Conservation (phyloP, 257 asterid genomes). For the Hygrophila difformis region DNA sequence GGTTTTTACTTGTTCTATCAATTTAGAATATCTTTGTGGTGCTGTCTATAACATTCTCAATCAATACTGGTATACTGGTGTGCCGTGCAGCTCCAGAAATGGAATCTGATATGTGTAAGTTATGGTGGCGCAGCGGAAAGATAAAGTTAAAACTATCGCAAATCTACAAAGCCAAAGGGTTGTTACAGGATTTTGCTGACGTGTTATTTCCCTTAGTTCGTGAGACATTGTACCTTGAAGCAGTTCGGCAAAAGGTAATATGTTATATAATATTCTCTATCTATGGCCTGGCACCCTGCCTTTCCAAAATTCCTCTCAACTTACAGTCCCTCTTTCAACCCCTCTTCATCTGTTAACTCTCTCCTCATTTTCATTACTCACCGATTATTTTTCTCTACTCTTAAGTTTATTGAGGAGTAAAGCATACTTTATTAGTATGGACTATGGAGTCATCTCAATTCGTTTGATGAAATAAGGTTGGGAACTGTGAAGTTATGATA, state of each 20-base stretch:
- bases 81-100: slow-evolving; percentile 16
- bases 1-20: slow-evolving; percentile 21
- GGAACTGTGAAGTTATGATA: too few species aligned
- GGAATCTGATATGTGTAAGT: slow-evolving; percentile 24
- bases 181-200: slow-evolving; percentile 50
- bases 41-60: slow-evolving; percentile 13
- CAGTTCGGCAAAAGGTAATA: slow-evolving; percentile 47
- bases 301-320: too few species aligned
- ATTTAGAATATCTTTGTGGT: slow-evolving; percentile 10
- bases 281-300: too few species aligned
- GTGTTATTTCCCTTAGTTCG: slow-evolving; percentile 63
- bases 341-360: too few species aligned
- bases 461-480: too few species aligned
- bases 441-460: too few species aligned
- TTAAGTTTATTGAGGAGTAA: too few species aligned
- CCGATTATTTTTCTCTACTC: too few species aligned
- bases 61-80: slow-evolving; percentile 26
- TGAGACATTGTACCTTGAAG: slow-evolving; percentile 52
- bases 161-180: slow-evolving; percentile 64
- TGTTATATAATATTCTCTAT: too few species aligned
- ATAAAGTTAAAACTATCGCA: slow-evolving; percentile 75
- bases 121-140: slow-evolving; percentile 73
- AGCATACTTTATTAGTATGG: too few species aligned
- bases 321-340: too few species aligned
- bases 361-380: too few species aligned